A percentile compares a stretch with the other conserved stretches of the same genome.
phyloP scores from a whole-genome alignment of 345 rosid genomes.

The Noccaea caerulescens region DNA sequence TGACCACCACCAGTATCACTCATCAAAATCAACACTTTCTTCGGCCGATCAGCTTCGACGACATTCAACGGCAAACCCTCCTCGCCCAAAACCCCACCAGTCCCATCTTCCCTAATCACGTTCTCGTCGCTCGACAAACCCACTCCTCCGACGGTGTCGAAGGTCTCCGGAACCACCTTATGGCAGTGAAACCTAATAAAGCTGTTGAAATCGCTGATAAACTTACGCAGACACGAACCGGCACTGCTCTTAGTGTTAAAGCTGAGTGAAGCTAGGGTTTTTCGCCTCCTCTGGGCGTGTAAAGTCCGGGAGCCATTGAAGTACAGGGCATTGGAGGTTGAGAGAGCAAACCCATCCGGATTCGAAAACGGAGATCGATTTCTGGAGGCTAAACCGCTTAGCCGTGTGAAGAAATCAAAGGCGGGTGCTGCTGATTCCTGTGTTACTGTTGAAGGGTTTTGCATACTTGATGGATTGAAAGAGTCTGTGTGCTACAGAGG shows the following conservation, averaged over 20 bases:
- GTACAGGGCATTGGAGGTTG: constrained; percentile 59
- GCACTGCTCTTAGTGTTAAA: constrained; percentile 52
- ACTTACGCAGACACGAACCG: constrained; percentile 48
- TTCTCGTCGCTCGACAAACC: constrained; percentile 56
- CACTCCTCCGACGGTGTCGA: constrained; percentile 67
- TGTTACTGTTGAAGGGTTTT: constrained; percentile 60
- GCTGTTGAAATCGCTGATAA: constrained; percentile 70
- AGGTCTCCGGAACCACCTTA: constrained; percentile 78
- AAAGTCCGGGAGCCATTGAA: constrained; percentile 49
- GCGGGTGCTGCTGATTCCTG: constrained; percentile 60
- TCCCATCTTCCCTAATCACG: constrained; percentile 55
- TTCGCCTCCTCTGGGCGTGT: constrained; percentile 42
- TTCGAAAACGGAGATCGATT: constrained; percentile 44
- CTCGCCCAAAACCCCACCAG: constrained; percentile 52
- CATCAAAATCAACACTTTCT: constrained; percentile 94
- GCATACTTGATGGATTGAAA: constrained; percentile 50
- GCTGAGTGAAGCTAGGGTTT: constrained; percentile 56
- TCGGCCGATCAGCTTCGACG: constrained; percentile 57
- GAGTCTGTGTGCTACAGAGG: neutral
- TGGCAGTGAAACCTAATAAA: constrained; percentile 69
- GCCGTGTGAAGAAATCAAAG: constrained; percentile 57
- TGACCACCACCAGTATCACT: constrained; percentile 99
- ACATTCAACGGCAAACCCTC: constrained; percentile 67
- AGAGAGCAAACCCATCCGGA: constrained; percentile 56
- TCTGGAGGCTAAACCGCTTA: constrained; percentile 54